Evolutionary conservation across 2,329 filamentous ascomycete species (phyloP).

Genomic region (Xylaria sp.): DNA sequence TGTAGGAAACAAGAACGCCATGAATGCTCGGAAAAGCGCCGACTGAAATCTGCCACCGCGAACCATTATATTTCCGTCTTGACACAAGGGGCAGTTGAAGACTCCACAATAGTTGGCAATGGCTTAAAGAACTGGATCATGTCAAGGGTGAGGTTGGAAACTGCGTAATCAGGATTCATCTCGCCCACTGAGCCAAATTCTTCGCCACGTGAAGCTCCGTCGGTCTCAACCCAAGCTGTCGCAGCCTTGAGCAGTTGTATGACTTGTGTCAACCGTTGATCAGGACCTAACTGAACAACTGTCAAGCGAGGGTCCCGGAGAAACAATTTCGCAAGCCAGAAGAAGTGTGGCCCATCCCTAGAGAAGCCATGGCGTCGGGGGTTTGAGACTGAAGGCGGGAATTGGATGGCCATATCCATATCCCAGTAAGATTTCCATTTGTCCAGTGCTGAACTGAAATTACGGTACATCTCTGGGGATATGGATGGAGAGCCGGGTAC

Average conservation of each 20-base stretch:
- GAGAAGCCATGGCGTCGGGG: slow-evolving; percentile 74
- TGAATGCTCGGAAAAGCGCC: slow-evolving; percentile 45
- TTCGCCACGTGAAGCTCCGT: slow-evolving; percentile 73
- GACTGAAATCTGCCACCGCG: slow-evolving; percentile 30
- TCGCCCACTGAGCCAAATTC: slow-evolving; percentile 75
- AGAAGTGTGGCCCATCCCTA: slow-evolving; percentile 77
- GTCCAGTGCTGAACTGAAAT: slow-evolving; percentile 68
- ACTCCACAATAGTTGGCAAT: slow-evolving; percentile 59
- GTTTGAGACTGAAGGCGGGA: slow-evolving; percentile 66
- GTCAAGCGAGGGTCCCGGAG: slow-evolving; percentile 66
- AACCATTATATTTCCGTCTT: slow-evolving; percentile 53
- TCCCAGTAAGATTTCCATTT: slow-evolving; percentile 82
- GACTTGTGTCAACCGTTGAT: slow-evolving; percentile 69
- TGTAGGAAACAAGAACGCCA: slow-evolving; percentile 47
- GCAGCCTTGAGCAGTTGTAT: slow-evolving; percentile 71
- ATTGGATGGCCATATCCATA: slow-evolving; percentile 74
- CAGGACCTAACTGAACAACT: slow-evolving; percentile 67
- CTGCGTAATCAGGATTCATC: slow-evolving; percentile 74
- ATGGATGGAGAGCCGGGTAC: slow-evolving; percentile 54
- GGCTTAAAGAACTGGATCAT: slow-evolving; percentile 78
- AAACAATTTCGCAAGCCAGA: slow-evolving; percentile 75
- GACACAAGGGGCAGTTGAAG: slow-evolving; percentile 56
- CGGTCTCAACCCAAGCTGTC: slow-evolving; percentile 69
- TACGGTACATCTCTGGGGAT: slow-evolving; percentile 60
- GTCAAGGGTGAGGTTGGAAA: slow-evolving; percentile 72